Evolutionary conservation across 495 filamentous ascomycete species (phyloP).

Genomic region (Aspergillus panamensis): DNA sequence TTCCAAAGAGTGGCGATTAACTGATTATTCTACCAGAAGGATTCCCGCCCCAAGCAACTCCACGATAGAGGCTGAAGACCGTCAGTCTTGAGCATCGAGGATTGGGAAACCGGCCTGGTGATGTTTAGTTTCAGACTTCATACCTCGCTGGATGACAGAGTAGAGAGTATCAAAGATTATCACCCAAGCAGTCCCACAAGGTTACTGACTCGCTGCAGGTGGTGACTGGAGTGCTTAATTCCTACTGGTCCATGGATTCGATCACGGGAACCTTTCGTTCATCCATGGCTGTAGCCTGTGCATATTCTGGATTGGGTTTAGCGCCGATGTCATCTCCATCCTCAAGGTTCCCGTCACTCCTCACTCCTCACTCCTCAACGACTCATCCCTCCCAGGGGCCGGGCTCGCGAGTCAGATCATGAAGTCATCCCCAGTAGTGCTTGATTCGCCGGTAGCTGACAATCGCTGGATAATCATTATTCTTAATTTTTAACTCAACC

Average conservation of each 20-base stretch:
- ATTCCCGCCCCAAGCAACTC: not conserved
- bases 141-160: not conserved
- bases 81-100: not conserved
- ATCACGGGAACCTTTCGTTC: slow-evolving; percentile 6
- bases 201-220: no score
- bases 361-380: not conserved
- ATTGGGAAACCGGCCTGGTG: not conserved
- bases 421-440: not conserved
- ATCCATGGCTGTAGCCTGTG: slow-evolving; percentile 10
- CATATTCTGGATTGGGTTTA: slow-evolving; percentile 23
- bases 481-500: not conserved
- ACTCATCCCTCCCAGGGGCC: no score
- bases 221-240: not conserved
- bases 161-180: no score
- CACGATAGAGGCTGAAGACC: not conserved
- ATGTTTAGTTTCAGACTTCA: not conserved
- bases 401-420: not conserved
- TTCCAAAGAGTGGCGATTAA: slow-evolving; percentile 6
- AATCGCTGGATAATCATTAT: not conserved
- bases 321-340: not conserved
- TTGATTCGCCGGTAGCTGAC: not conserved
- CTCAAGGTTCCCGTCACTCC: slow-evolving; percentile 7
- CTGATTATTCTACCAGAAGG: not conserved
- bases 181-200: no score
- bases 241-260: slow-evolving; percentile 7